Evolutionary conservation across 306 rosid genomes (phyloP).

Genomic region (Urtica urens): DNA sequence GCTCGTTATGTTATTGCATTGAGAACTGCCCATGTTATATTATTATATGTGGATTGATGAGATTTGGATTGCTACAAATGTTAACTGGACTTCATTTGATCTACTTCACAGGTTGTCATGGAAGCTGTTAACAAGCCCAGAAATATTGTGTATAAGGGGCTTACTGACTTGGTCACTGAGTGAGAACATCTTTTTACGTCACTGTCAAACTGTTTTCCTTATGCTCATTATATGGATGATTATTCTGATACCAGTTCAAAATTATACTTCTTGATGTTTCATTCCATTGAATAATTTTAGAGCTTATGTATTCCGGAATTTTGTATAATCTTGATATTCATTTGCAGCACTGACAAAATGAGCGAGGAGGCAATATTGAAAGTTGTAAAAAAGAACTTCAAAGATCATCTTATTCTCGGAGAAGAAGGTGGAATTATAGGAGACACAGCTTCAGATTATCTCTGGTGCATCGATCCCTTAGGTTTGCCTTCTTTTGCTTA

Average conservation of each 20-base stretch:
- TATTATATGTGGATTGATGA: no score
- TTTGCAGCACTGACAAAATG: conserved; percentile 84
- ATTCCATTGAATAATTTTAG: not conserved
- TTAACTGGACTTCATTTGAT: not conserved
- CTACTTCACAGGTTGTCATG: conserved; percentile 78
- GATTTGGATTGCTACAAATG: not conserved
- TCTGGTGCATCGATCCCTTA: conserved; percentile 98
- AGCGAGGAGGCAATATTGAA: conserved; percentile 82
- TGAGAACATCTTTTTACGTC: conserved; percentile 31
- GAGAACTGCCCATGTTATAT: no score
- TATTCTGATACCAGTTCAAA: not conserved
- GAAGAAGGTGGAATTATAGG: conserved; percentile 98
- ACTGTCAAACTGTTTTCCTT: not conserved
- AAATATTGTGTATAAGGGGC: conserved; percentile 73
- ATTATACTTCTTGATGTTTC: not conserved
- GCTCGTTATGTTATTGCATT: no score
- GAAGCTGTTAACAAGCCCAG: conserved; percentile 90
- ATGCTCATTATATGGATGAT: not conserved
- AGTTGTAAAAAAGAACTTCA: conserved; percentile 56
- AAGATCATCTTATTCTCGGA: conserved; percentile 84
- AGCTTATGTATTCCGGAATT: not conserved
- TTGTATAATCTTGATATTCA: conserved; percentile 4
- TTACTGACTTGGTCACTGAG: conserved; percentile 96
- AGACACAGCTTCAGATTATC: conserved; percentile 78
- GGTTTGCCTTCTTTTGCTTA: conserved; percentile 36